Conservation (phyloP, 805 yeast species). For the Nakazawaea ishiwadae region DNA sequence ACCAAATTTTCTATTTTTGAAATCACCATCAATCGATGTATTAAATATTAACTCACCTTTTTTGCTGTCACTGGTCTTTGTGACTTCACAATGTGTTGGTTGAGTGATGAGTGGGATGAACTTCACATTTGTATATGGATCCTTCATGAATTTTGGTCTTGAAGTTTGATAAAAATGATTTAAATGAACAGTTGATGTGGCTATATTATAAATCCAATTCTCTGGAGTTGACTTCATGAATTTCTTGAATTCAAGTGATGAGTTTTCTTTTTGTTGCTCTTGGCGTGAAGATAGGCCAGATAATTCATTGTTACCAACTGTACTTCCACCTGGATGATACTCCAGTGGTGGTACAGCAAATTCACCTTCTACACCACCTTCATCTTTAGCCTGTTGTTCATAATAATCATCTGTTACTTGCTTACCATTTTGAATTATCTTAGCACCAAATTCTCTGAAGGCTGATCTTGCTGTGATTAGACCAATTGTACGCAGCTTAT, state of each 20-base stretch:
- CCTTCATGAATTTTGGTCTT: conserved; percentile 54
- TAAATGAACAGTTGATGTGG: conserved; percentile 68
- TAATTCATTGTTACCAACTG: conserved; percentile 7
- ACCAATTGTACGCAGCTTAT: conserved; percentile 85
- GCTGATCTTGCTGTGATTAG: conserved; percentile 87
- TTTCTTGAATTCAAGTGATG: conserved; percentile 15
- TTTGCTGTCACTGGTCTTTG: conserved; percentile 22
- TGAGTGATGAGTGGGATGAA: conserved; percentile 77
- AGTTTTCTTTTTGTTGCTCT: conserved; percentile 12
- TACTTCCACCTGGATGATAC: conserved; percentile 9
- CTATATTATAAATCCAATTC: conserved; percentile 83
- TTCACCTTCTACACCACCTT: conserved; percentile 68
- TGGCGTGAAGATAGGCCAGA: not conserved
- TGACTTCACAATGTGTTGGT: conserved; percentile 42
- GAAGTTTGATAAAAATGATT: conserved; percentile 60
- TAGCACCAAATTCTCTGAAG: conserved; percentile 89
- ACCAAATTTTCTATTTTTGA: conserved; percentile 58
- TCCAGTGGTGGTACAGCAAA: conserved; percentile 54
- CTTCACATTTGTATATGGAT: conserved; percentile 77
- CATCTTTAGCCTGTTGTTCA: conserved; percentile 51
- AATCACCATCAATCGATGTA: conserved; percentile 40
- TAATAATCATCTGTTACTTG: conserved; percentile 86
- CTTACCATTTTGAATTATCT: conserved; percentile 72
- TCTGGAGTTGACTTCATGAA: conserved; percentile 36
- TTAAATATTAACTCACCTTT: conserved; percentile 38